Evolutionary conservation across 768 basidiomycete species (phyloP), one percentile per base, ranked within the genome.

Genomic region (Termitomyces sp.): DNA sequence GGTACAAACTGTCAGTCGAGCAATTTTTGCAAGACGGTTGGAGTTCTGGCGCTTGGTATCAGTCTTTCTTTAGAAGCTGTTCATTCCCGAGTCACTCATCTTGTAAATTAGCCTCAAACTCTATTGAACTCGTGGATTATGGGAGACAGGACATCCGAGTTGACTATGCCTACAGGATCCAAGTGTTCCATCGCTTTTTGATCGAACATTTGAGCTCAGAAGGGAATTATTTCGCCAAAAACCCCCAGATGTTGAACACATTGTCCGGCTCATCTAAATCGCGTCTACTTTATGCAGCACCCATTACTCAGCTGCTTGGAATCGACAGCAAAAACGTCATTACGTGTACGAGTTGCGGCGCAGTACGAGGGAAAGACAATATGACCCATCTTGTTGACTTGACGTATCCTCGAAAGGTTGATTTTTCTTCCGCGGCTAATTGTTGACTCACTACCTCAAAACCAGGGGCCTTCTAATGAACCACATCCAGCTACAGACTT

Each of bases 1-100:
- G 97, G 97, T 0, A 91, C 81, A 20, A 98, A 99, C 64, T 98
- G 96, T 66, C 96, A 98, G 70, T 86, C 94, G 5, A 94, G 89
- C 70, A 99, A 99, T 70, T 99, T 98, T 65, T 98, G 94, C 70
- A 89, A 93, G 71, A 90, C 94, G 2, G 90, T 98, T 46, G 88
- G 91, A 18, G 86, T 92, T 3, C 81, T 94, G 33, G 90, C 92
- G 6, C 92, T 94, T 72, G 85, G 94, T 94, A 54, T 54, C 33
- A 52, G 26, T 16, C 22, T 45, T 45, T 13, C 42, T 64, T 51
- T 70, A 64, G 15, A 2, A 55, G 34, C 22, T 18, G 2, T 5
- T 34, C 22, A 45, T 20, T 49, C 47, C 28, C 39, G 26, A 34
- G 16, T 31, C 18, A 36, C 37, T 56, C 5, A 65, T 53, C 16